Base-by-base conservation (phyloP, 202 grass and related monocot genomes). In the Zizania palustris region DNA sequence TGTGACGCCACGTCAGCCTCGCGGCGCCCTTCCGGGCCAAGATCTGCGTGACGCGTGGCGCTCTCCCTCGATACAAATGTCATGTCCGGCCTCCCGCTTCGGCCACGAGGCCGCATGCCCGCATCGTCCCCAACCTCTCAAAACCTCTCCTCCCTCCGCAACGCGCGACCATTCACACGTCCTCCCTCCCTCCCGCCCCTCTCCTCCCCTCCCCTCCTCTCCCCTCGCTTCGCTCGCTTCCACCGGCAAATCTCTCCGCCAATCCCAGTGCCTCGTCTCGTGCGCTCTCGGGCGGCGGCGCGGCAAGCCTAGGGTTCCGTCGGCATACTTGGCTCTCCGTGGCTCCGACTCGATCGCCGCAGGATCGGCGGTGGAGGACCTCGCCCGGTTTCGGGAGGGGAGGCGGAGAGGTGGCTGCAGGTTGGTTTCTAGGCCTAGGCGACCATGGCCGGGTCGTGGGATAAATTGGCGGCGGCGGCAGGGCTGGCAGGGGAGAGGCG, bases 11-110 rank as follows among this genome's bases (percentile, higher is more conserved):
- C 67, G 67, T 13, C 34, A 18, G 3, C 48, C 2, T n/a, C n/a
- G 1, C 22, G n/a, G 3, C 0, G 35, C 5, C 9, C 28, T 1
- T 9, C 22, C 40, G 3, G 4, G 46, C 65, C 5, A 6, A n/a
- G n/a, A n/a, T n/a, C n/a, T n/a, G n/a, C n/a, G n/a, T n/a, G n/a
- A 53, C 71, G 65, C 33, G 82, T 85, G 87, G 78, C 79, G 57
- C 74, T 16, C 56, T 80, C 65, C 71, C 60, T 10, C 50, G 22
- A 75, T 78, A 55, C 73, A 55, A 51, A 80, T n/a, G n/a, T n/a
- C n/a, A 82, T 53, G 57, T 48, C 41, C 28, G 48, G 58, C 40
- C 44, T 83, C 74, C 74, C 78, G 48, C 72, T 65, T 72, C 60
- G 20, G 44, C 60, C 21, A 6, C 72, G n/a, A n/a, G n/a, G n/a